Base-by-base conservation (phyloP, 768 basidiomycete genomes). In the Agrocybe chaxingu region DNA sequence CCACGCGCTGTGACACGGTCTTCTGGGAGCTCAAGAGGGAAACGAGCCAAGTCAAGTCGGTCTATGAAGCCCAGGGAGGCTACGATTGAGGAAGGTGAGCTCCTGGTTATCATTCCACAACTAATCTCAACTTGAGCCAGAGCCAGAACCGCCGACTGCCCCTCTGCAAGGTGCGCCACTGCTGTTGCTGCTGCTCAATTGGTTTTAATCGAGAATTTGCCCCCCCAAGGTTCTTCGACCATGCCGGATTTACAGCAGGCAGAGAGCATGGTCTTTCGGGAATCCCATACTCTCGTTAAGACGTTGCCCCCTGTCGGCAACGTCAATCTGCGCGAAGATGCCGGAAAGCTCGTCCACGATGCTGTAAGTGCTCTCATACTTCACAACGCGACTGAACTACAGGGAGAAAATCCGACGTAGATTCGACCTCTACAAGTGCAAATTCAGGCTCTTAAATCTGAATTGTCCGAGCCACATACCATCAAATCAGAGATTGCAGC, bases 1-100 rank as follows among this genome's bases (percentile, higher is more conserved):
- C 76, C 88, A 18, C 79, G 89, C 48, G 68, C 75, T 36, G 68
- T 86, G 19, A 88, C 87, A 7, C 85, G 78, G 62, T 78, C 85
- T 0, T 57, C 73, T 31, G 80, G 74, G 58, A 47, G 75, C n/a
- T 70, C 77, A 3, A 78, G 69, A 57, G 72, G 69, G 49, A 80
- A 70, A 61, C 75, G 78, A 54, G 66, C 69, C 32, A 87, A 75
- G 62, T 67, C 66, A 40, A 84, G 74, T 57, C 80, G 62, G 59
- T 73, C 71, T 18, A 62, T 76, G 33, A 78, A 78, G 51, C 76
- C 76, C 1, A 62, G 62, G 2, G 80, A 87, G 64, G 74, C 74
- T 13, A 78, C 80, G 4, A 88, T 89, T 45, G 80, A 79, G 66
- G 76, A 81, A 69, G 81, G 80, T 81, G 43, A 33, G 69, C 53